Percentiles rank a stretch among this genome's conserved stretches.
Conservation (phyloP, 75 land plant genomes). For the Isoetes taiwanensis region DNA sequence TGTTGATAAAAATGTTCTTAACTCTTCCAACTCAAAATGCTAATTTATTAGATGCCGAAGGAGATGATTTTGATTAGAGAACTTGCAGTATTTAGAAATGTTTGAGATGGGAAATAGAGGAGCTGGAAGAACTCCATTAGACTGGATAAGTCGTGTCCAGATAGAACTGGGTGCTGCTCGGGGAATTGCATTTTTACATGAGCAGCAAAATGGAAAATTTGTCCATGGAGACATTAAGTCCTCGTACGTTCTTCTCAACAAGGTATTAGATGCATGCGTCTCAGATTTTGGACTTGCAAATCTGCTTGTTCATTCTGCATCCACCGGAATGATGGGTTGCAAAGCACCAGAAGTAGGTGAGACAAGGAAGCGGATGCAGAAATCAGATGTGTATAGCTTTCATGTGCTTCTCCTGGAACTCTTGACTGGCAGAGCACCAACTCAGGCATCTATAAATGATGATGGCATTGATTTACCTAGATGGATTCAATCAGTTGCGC, state of each 20-base stretch:
- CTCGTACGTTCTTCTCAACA: conserved; percentile 55
- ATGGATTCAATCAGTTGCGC: conserved; percentile 77
- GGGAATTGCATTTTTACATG: conserved; percentile 58
- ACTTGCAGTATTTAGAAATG: no score
- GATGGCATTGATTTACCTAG: conserved; percentile 45
- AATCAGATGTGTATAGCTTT: conserved; percentile 58
- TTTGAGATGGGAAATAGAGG: conserved; percentile 74
- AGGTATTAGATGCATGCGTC: conserved; percentile 38
- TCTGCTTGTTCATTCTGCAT: conserved; percentile 19
- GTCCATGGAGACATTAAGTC: conserved; percentile 72
- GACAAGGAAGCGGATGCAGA: conserved; percentile 34
- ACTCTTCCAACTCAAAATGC: no score
- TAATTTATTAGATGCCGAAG: no score
- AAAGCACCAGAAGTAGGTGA: conserved; percentile 47
- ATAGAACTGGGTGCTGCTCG: conserved; percentile 73
- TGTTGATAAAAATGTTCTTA: no score
- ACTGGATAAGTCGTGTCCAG: conserved; percentile 62
- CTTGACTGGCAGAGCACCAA: conserved; percentile 55
- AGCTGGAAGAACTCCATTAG: conserved; percentile 74
- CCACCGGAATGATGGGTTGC: conserved; percentile 37
- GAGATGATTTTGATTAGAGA: no score
- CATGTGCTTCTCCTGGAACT: conserved; percentile 73
- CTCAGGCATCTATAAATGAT: no score
- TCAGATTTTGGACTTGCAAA: conserved; percentile 48
- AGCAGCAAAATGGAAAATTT: conserved; percentile 34